These are phyloP conservation scores for Delonix regia DNA, from an alignment of 306 rosid species.

Conservation along the genomic window DNA sequence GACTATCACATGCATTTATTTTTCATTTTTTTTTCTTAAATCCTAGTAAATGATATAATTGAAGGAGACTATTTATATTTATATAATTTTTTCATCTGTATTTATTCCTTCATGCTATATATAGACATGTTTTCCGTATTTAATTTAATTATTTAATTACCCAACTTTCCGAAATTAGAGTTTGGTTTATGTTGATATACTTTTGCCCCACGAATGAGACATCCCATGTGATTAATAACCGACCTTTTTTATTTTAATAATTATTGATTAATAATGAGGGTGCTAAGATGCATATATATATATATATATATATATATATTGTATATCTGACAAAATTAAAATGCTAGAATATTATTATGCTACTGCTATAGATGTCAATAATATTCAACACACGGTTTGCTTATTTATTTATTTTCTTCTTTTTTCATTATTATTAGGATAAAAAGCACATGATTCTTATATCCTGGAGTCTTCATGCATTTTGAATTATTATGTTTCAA, in stretches of 20 bases:
- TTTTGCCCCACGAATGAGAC: slow-evolving; percentile 42
- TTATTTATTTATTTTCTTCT: not conserved
- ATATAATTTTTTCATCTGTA: not conserved
- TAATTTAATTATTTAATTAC: not conserved
- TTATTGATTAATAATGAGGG: slow-evolving; percentile 41
- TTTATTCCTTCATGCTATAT: not conserved
- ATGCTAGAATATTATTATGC: slow-evolving; percentile 1
- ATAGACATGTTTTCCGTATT: not conserved
- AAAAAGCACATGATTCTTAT: slow-evolving; percentile 24
- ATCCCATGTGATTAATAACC: slow-evolving; percentile 51
- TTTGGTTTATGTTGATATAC: slow-evolving; percentile 5
- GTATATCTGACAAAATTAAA: slow-evolving; percentile 13
- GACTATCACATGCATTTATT: not conserved
- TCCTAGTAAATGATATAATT: not conserved
- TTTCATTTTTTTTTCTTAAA: not conserved
- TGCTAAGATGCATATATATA: not conserved
- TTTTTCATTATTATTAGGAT: not conserved
- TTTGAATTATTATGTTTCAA: not conserved
- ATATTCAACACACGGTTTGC: not conserved
- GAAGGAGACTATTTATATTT: not conserved
- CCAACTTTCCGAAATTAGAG: not conserved
- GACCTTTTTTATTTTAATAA: slow-evolving; percentile 13
- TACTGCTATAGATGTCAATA: not conserved
- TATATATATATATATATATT: too few species aligned
- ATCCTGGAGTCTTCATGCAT: slow-evolving; percentile 46